Evolutionary conservation across 148 eudicot species (phyloP), one percentile per base, ranked within the genome.

Genomic region (Chenopodium album): DNA sequence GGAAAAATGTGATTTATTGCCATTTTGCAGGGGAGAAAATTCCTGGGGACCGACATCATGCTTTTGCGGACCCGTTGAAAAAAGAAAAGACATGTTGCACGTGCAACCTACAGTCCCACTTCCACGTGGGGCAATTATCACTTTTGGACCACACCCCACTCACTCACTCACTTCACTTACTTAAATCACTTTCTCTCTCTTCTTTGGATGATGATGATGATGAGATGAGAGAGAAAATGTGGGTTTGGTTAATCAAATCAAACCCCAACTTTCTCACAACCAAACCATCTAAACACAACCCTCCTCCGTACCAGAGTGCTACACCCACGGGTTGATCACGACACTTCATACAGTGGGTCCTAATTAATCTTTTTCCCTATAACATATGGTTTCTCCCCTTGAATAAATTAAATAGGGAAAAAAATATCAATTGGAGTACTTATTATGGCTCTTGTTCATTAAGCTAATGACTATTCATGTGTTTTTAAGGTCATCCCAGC

Each of bases 81-180:
- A 64, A 37, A 73, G 26, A 54, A 77, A 76, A 81, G 77, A 80
- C 73, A 81, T 63, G 74, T 77, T 85, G 84, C 87, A 85, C 87
- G 87, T 85, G 87, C 87, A 85, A 22, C 66, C 75, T 77, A 81
- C 75, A 78, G 84, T 77, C 78, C 87, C 87, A 85, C 84, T 47
- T 80, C 87, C 87, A 85, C 87, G 84, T 85, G 87, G 87, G 70
- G 84, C 79, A 81, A 85, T 85, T 77, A 85, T 85, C 78, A 65
- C 29, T 74, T 79, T 70, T 80, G 86, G 86, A 84, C 86, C 86
- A 80, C 41, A 48, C 62, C 4, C 54, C 62, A 48, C 62, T 28
- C 77, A 50, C n/a, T 74, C 37, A 74, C 56, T 41, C 44, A 41
- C 20, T 26, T 12, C 62, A 74, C 60, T 74, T 23, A 4, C 31